phyloP scores from a whole-genome alignment of 768 basidiomycete species.

The Collybiopsis luxurians region DNA sequence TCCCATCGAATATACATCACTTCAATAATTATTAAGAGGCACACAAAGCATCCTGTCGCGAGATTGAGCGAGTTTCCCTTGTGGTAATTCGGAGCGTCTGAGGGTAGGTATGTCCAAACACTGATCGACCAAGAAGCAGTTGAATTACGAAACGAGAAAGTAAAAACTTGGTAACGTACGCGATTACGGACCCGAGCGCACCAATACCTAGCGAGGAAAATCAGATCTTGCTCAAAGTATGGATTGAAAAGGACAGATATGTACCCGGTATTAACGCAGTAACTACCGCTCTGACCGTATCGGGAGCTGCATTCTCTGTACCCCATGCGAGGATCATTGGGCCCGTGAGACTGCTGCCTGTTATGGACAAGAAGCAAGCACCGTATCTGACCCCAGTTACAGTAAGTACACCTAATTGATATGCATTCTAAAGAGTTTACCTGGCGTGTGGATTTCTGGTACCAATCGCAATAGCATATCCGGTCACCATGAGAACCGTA shows the following conservation, averaged over 20 bases:
- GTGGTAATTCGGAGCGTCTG: slow-evolving; percentile 44
- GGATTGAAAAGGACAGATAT: background rate
- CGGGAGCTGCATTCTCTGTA: slow-evolving; percentile 47
- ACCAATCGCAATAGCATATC: slow-evolving; percentile 41
- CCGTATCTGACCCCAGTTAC: slow-evolving; percentile 32
- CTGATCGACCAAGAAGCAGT: background rate
- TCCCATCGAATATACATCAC: slow-evolving; percentile 38
- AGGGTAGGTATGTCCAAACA: slow-evolving; percentile 47
- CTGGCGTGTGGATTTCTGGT: slow-evolving; percentile 39
- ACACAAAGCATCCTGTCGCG: slow-evolving; percentile 30
- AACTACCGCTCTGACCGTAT: slow-evolving; percentile 44
- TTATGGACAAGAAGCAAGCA: slow-evolving; percentile 42
- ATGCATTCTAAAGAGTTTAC: slow-evolving; percentile 3
- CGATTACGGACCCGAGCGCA: slow-evolving; percentile 42
- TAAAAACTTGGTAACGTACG: slow-evolving; percentile 24
- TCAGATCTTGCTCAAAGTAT: background rate
- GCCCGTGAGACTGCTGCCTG: slow-evolving; percentile 35
- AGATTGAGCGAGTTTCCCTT: slow-evolving; percentile 47
- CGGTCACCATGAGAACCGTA: slow-evolving; percentile 34
- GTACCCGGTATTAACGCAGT: slow-evolving; percentile 41
- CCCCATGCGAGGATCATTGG: slow-evolving; percentile 46
- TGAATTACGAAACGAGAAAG: background rate
- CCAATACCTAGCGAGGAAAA: slow-evolving; percentile 30
- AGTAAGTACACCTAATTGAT: too few relatives aligned
- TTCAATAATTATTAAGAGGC: slow-evolving; percentile 26